Evolutionary conservation across 2,329 filamentous ascomycete species (phyloP), one percentile per base, ranked within the genome.

Genomic region (Botrytis elliptica): DNA sequence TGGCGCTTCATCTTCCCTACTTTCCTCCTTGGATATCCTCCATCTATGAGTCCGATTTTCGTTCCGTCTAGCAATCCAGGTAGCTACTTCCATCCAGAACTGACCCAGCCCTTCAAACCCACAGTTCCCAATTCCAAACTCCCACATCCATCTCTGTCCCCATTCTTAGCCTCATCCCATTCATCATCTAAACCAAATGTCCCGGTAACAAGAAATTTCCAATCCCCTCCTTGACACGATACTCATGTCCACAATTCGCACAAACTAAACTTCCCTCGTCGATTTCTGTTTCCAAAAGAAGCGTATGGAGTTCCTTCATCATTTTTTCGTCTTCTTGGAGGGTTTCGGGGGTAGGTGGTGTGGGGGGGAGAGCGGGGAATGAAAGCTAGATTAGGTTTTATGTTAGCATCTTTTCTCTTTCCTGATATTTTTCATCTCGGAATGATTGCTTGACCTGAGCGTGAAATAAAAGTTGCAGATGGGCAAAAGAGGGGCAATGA

Each of bases 171-270:
- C 33, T n/a, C n/a, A 59, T 59, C 10, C 10, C 60, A 22, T 64
- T 10, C 25, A n/a, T 4, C 67, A 29, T 44, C 44, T 71, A 88
- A 49, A 95, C 96, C 83, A 99, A 84, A 85, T 99, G 96, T 79
- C 92, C 96, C 20, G 96, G 96, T 78, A 99, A 84, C 81, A 99
- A 84, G 80, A 99, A 99, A 83, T 98, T 98, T 74, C 94, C 94
- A 82, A 98, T 97, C 8, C 96, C 96, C 84, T 99, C 95, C 82
- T 96, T 95, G 76, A 99, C 91, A 74, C 90, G 90, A 83, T 98
- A 99, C 85, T 97, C 93, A 82, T 98, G 95, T 66, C 93, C 93
- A 81, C 96, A 99, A 83, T 92, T 93, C 66, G 89, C 94, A 82
- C 96, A 99, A 8, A 95, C 92, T 77, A 99, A 86, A 83, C 93